Conservation (phyloP, 2,329 filamentous ascomycete species). For the Fusarium longipes region DNA sequence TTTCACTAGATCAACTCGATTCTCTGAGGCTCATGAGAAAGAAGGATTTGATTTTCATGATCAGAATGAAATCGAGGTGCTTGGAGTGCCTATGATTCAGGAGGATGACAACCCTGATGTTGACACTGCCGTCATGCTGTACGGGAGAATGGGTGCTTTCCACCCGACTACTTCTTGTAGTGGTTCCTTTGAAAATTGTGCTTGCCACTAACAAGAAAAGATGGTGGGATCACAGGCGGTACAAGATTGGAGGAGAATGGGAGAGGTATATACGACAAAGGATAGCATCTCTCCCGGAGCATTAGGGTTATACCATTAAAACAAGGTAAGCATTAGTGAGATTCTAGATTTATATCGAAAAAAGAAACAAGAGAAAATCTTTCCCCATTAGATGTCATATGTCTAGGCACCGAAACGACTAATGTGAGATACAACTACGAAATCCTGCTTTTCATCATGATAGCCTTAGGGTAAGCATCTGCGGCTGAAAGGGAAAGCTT, state of each 20-base stretch:
- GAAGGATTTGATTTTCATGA: conserved; percentile 12
- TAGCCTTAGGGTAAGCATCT: conserved; percentile 24
- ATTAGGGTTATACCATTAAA: no score
- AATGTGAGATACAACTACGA: neutral
- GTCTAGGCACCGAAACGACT: neutral
- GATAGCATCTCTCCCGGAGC: neutral
- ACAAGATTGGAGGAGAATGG: neutral
- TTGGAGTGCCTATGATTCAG: neutral
- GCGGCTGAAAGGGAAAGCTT: conserved; percentile 37
- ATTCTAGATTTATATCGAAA: neutral
- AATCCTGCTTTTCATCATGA: conserved; percentile 5
- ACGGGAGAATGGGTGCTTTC: conserved; percentile 3
- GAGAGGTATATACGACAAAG: neutral
- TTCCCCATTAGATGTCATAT: neutral
- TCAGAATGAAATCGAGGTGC: neutral
- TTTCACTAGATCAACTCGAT: conserved; percentile 26
- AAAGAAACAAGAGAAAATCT: neutral
- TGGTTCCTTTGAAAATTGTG: conserved; percentile 16
- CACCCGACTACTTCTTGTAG: conserved; percentile 12
- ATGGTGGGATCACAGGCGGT: neutral
- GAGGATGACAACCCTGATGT: neutral
- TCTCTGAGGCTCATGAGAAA: conserved; percentile 28
- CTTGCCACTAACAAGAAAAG: conserved; percentile 17
- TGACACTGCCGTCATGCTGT: neutral
- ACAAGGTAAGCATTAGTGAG: neutral